These are phyloP conservation scores for Lactarius sp. DNA, from an alignment of 768 basidiomycete genomes.

Conservation along the genomic window DNA sequence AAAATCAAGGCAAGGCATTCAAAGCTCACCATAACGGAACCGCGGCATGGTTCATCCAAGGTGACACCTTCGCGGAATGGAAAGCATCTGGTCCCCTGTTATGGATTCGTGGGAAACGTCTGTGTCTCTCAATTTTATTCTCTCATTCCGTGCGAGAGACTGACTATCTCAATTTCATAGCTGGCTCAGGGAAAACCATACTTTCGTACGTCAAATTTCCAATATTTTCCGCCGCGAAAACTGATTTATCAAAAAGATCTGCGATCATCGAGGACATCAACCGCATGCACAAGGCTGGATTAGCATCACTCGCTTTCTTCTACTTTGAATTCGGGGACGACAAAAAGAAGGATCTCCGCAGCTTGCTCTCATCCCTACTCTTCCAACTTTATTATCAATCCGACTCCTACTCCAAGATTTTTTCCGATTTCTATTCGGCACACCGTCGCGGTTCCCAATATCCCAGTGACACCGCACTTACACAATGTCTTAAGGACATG, in stretches of 20 bases:
- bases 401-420: background rate
- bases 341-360: background rate
- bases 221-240: background rate
- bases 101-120: constrained; percentile 7
- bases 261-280: background rate
- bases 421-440: background rate
- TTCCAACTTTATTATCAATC: background rate
- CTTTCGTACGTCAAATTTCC: background rate
- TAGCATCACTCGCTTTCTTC: background rate
- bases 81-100: background rate
- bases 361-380: background rate
- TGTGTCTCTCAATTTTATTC: background rate
- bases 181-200: background rate
- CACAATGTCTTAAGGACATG: background rate
- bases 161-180: background rate
- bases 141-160: background rate
- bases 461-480: background rate
- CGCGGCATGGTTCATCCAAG: background rate
- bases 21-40: background rate
- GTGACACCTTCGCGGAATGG: background rate
- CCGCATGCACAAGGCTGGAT: background rate
- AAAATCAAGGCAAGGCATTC: background rate
- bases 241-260: background rate
- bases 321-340: background rate
- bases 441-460: background rate